phyloP scores from a whole-genome alignment of 306 rosid genomes.

The Malus asiatica region DNA sequence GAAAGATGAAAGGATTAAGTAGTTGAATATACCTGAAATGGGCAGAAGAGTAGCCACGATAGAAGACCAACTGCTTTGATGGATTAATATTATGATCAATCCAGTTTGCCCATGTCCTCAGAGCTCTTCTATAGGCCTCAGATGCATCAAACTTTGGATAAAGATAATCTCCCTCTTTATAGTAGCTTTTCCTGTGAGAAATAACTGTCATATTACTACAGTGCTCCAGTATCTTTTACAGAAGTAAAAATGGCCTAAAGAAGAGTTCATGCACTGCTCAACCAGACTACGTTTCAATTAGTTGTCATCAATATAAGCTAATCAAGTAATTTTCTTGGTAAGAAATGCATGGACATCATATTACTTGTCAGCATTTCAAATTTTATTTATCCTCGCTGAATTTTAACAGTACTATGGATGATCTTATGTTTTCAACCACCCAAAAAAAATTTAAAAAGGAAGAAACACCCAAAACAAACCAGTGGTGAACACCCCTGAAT shows the following conservation, averaged over 20 bases:
- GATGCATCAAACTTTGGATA: constrained; percentile 71
- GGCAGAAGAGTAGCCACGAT: constrained; percentile 89
- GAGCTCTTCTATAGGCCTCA: constrained; percentile 73
- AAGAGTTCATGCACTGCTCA: background rate
- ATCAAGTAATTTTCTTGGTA: background rate
- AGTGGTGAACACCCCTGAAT: background rate
- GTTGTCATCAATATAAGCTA: background rate
- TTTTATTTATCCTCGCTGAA: background rate
- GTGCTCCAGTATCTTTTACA: background rate
- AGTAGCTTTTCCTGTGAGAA: constrained; percentile 75
- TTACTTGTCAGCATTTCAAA: background rate
- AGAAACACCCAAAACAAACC: background rate
- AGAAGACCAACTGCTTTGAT: constrained; percentile 59
- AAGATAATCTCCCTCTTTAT: constrained; percentile 66
- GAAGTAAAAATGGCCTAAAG: background rate
- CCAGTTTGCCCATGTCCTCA: constrained; percentile 88
- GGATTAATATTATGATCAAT: constrained; percentile 67
- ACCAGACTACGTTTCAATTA: background rate
- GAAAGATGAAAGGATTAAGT: constrained; percentile 1
- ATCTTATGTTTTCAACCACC: background rate
- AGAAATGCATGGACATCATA: background rate
- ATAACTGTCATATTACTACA: background rate
- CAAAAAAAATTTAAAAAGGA: background rate
- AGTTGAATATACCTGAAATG: constrained; percentile 69
- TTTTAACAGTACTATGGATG: background rate